Conservation (phyloP, 768 basidiomycete species). For the Macrocybe gigantea region DNA sequence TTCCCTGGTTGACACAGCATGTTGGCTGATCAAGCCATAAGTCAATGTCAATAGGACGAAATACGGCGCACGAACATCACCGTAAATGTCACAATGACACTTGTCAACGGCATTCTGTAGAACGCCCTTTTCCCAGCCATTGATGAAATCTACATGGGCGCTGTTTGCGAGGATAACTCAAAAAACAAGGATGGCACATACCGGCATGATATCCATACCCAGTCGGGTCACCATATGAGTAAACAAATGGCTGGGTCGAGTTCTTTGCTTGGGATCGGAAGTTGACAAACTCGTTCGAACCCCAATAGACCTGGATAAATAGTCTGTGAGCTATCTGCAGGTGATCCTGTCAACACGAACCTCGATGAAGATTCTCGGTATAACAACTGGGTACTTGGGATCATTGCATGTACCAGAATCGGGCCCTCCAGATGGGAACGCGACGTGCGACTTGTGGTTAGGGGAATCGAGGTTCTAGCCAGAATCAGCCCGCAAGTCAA, state of each 20-base stretch:
- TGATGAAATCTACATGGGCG: slow-evolving; percentile 40
- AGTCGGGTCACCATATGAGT: slow-evolving; percentile 55
- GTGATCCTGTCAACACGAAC: slow-evolving; percentile 17
- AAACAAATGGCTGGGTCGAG: slow-evolving; percentile 47
- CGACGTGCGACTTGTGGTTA: slow-evolving; percentile 49
- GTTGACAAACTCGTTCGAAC: slow-evolving; percentile 26
- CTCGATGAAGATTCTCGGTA: slow-evolving; percentile 49
- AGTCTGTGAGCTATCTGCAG: background rate
- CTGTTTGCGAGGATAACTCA: background rate
- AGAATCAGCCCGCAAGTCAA: background rate
- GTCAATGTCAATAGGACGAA: background rate
- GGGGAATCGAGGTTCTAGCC: slow-evolving; percentile 37
- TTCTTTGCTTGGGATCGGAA: slow-evolving; percentile 38
- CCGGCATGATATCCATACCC: slow-evolving; percentile 59
- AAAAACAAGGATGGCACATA: slow-evolving; percentile 14
- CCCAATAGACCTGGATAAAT: slow-evolving; percentile 37
- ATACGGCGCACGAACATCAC: slow-evolving; percentile 27
- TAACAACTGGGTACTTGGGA: slow-evolving; percentile 35
- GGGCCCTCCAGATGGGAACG: slow-evolving; percentile 39
- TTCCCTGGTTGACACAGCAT: slow-evolving; percentile 40
- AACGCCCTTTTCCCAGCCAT: slow-evolving; percentile 56
- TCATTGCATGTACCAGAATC: slow-evolving; percentile 45
- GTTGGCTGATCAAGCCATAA: slow-evolving; percentile 20
- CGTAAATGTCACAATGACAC: slow-evolving; percentile 41
- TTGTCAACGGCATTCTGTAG: slow-evolving; percentile 50